A percentile compares a stretch with the other conserved stretches of the same genome.
phyloP scores from a whole-genome alignment of 345 rosid species.

The Trapa incisa region DNA sequence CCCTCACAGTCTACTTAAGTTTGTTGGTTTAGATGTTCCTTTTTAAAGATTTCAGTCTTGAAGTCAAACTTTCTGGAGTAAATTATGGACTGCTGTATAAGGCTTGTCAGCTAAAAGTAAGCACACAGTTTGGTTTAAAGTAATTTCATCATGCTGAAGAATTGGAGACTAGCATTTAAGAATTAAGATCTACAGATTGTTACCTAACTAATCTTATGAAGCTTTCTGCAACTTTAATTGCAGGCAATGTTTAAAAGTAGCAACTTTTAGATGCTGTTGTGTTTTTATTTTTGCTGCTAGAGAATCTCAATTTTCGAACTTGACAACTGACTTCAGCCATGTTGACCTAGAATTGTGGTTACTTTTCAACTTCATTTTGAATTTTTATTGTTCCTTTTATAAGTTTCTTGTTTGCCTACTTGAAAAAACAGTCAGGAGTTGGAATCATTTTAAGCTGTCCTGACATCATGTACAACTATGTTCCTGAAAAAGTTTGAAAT shows the following conservation, averaged over 20 bases:
- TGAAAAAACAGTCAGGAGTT: background rate
- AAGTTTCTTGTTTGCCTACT: background rate
- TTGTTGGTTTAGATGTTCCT: too few species aligned
- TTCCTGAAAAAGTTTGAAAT: background rate
- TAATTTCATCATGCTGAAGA: too few species aligned
- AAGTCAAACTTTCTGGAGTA: too few species aligned
- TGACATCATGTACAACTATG: background rate
- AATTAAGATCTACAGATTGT: background rate
- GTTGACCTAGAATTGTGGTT: background rate
- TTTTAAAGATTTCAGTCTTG: too few species aligned
- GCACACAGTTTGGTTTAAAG: too few species aligned
- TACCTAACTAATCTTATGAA: background rate
- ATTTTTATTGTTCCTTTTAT: background rate
- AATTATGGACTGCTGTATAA: too few species aligned
- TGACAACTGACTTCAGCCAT: background rate
- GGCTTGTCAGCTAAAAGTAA: too few species aligned
- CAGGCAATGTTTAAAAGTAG: background rate
- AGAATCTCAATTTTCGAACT: background rate
- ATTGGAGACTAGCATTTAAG: background rate
- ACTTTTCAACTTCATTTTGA: background rate
- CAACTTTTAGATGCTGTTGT: background rate
- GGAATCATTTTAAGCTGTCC: background rate
- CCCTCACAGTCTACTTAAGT: too few species aligned
- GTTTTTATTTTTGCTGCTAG: background rate
- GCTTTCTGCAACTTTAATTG: background rate